Percentiles rank a stretch among this genome's conserved stretches.
Conservation (phyloP, 495 filamentous ascomycete species). For the Copromyces sp. region DNA sequence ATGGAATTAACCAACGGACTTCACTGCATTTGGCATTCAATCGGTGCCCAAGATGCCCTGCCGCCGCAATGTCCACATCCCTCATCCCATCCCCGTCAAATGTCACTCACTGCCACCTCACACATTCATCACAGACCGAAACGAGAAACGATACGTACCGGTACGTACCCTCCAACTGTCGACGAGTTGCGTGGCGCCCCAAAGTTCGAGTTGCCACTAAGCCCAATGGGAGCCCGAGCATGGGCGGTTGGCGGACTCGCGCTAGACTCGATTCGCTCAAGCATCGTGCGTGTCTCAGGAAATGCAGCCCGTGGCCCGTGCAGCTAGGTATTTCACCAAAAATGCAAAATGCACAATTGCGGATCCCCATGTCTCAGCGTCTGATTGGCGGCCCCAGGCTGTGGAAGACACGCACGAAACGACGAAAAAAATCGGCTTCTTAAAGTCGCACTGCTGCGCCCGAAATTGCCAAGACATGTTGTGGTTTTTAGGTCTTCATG, state of each 20-base stretch:
- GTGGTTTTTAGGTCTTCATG: no score
- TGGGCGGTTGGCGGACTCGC: not conserved
- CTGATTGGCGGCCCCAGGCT: not conserved
- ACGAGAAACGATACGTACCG: not conserved
- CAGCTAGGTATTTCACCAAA: not conserved
- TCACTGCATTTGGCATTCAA: not conserved
- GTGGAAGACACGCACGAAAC: not conserved
- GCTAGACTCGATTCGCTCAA: constrained; percentile 2
- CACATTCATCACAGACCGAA: not conserved
- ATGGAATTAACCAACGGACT: not conserved
- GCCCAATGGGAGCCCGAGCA: not conserved
- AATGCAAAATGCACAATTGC: not conserved
- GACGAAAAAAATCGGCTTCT: not conserved
- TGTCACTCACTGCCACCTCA: not conserved
- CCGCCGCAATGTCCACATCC: not conserved
- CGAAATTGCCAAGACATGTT: not conserved
- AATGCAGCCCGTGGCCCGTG: not conserved
- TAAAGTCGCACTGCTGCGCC: not conserved
- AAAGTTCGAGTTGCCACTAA: not conserved
- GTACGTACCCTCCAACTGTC: not conserved
- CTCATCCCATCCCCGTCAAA: not conserved
- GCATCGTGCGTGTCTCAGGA: not conserved
- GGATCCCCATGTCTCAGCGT: not conserved
- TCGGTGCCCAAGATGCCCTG: not conserved
- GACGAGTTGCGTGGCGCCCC: not conserved